These are phyloP conservation scores for Zymoseptoria pseudotritici DNA, from an alignment of 2,329 filamentous ascomycete genomes.

Conservation along the genomic window DNA sequence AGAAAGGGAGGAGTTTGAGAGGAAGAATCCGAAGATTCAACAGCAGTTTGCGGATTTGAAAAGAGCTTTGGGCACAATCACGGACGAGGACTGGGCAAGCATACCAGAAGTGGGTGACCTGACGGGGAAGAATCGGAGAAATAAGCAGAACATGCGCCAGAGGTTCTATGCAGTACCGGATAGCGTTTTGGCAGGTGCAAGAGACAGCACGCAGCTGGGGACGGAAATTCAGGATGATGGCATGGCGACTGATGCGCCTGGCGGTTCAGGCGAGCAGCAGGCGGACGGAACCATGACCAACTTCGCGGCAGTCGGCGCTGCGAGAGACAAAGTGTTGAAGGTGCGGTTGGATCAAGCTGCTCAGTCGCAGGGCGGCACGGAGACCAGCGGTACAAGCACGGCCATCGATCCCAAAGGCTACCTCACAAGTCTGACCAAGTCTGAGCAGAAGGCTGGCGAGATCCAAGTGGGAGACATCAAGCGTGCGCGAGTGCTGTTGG, in stretches of 20 bases:
- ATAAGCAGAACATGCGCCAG: constrained; percentile 70
- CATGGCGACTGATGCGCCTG: constrained; percentile 33
- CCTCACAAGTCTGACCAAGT: constrained; percentile 80
- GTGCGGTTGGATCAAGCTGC: constrained; percentile 90
- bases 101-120: constrained; percentile 93
- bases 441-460: constrained; percentile 69
- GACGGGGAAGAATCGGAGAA: constrained; percentile 85
- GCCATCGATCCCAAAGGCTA: constrained; percentile 95
- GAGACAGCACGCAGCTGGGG: constrained; percentile 72
- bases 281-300: constrained; percentile 90
- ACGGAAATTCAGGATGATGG: constrained; percentile 81
- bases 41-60: constrained; percentile 97
- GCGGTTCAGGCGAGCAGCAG: constrained; percentile 38
- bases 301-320: constrained; percentile 93
- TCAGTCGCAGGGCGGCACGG: constrained; percentile 57
- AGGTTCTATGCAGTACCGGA: constrained; percentile 95
- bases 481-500: constrained; percentile 81
- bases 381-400: constrained; percentile 70
- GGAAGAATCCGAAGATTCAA: constrained; percentile 95
- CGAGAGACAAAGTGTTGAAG: constrained; percentile 89
- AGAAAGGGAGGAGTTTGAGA: constrained; percentile 91
- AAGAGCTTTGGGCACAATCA: constrained; percentile 75
- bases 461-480: constrained; percentile 91
- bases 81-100: constrained; percentile 93
- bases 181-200: constrained; percentile 81